These are phyloP conservation scores for Penicillium canescens DNA, from an alignment of 495 filamentous ascomycete genomes.

Conservation along the genomic window DNA sequence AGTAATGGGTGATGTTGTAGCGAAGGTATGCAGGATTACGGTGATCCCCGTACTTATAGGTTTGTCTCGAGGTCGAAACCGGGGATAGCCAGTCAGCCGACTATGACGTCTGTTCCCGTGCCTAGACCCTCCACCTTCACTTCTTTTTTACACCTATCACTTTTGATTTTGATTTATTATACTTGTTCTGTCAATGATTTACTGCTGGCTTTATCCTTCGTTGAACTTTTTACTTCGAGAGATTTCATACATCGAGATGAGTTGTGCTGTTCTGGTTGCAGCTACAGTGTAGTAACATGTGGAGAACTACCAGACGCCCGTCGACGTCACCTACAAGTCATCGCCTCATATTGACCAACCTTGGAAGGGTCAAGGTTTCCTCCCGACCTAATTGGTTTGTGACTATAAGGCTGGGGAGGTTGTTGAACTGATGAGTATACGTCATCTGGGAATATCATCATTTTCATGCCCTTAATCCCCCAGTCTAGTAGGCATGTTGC, in stretches of 20 bases:
- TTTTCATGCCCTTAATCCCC: not conserved
- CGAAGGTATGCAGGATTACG: not conserved
- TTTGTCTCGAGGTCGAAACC: not conserved
- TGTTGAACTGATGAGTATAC: constrained; percentile 12
- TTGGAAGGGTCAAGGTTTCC: not conserved
- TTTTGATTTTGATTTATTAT: no score
- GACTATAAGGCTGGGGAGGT: not conserved
- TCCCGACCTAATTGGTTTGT: not conserved
- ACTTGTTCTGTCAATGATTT: no score
- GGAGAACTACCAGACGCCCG: not conserved
- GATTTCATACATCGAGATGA: no score
- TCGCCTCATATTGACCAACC: constrained; percentile 5
- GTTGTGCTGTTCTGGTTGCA: no score
- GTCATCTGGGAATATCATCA: constrained; percentile 5
- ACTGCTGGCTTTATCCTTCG: no score
- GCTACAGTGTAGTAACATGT: no score
- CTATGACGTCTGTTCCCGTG: constrained; percentile 7
- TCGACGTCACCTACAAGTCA: constrained; percentile 36
- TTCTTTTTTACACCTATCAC: no score
- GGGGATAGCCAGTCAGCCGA: not conserved
- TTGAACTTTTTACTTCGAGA: no score
- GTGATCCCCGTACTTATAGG: constrained; percentile 13
- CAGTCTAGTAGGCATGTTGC: no score
- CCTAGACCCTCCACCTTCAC: not conserved
- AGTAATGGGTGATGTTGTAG: constrained; percentile 1